Percentiles rank a stretch among this genome's conserved stretches.
These are phyloP conservation scores for Pharus latifolius DNA, from an alignment of 176 grass and related monocot genomes.

Conservation along the genomic window DNA sequence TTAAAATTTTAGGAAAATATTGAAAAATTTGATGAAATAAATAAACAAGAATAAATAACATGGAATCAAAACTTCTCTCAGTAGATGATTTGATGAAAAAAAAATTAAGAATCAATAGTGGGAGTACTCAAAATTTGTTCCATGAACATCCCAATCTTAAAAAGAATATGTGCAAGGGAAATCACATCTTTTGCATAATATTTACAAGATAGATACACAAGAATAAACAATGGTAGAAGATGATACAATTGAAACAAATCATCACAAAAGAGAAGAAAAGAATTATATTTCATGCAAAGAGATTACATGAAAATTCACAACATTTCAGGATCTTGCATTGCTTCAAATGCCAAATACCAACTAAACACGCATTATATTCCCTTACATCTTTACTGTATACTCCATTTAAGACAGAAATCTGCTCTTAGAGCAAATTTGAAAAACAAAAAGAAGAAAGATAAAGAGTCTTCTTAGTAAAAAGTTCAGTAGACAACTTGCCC, in stretches of 20 bases:
- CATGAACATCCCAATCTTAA: constrained; percentile 4
- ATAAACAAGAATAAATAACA: neutral
- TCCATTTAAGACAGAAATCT: constrained; percentile 3
- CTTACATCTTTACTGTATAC: neutral
- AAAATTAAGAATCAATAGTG: neutral
- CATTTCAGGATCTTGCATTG: constrained; percentile 8
- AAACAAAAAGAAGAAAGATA: neutral
- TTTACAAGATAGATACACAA: neutral
- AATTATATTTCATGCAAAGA: neutral
- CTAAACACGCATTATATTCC: neutral
- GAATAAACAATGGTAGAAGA: neutral
- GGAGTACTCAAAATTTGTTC: neutral
- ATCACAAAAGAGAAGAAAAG: neutral
- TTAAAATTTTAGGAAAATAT: neutral
- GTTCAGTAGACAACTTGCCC: neutral
- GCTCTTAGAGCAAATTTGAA: constrained; percentile 9
- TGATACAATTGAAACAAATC: neutral
- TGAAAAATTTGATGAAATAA: neutral
- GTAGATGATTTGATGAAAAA: neutral
- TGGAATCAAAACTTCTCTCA: neutral
- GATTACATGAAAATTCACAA: neutral
- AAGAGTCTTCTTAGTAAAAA: neutral
- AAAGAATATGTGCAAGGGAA: neutral
- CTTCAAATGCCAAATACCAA: neutral
- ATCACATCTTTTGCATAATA: neutral